These are phyloP conservation scores for Nematocida sp. DNA, from an alignment of 371 early-diverging fungal species.

Conservation along the genomic window DNA sequence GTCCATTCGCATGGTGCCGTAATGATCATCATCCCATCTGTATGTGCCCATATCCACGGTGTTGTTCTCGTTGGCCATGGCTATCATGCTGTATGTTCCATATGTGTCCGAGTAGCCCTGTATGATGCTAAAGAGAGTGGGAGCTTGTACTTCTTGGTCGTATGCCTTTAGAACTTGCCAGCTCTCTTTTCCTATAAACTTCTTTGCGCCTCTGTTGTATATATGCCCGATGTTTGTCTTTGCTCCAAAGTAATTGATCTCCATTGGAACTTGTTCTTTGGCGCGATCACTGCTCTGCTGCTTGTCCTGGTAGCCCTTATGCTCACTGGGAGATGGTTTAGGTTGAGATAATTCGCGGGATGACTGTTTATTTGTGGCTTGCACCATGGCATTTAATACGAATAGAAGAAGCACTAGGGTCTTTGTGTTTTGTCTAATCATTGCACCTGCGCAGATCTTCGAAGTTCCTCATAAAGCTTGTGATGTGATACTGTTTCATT, in stretches of 20 bases:
- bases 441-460: too few species aligned
- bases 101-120: background rate
- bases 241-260: conserved; percentile 2
- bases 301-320: background rate
- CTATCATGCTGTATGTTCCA: conserved; percentile 1
- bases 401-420: background rate
- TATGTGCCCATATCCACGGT: background rate
- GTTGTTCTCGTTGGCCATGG: background rate
- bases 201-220: conserved; percentile 27
- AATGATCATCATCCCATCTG: background rate
- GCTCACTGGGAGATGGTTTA: background rate
- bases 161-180: background rate
- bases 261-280: background rate
- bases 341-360: background rate
- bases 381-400: background rate
- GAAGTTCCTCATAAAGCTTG: too few species aligned
- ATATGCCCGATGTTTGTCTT: conserved; percentile 28
- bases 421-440: background rate
- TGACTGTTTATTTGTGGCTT: background rate
- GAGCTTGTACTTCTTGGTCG: background rate
- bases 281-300: background rate
- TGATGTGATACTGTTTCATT: too few species aligned
- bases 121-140: conserved; percentile 1
- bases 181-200: conserved; percentile 1
- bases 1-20: conserved; percentile 8